A percentile compares a stretch with the other conserved stretches of the same genome.
Conservation (phyloP, 2,329 filamentous ascomycete genomes). For the Massarina eburnea region DNA sequence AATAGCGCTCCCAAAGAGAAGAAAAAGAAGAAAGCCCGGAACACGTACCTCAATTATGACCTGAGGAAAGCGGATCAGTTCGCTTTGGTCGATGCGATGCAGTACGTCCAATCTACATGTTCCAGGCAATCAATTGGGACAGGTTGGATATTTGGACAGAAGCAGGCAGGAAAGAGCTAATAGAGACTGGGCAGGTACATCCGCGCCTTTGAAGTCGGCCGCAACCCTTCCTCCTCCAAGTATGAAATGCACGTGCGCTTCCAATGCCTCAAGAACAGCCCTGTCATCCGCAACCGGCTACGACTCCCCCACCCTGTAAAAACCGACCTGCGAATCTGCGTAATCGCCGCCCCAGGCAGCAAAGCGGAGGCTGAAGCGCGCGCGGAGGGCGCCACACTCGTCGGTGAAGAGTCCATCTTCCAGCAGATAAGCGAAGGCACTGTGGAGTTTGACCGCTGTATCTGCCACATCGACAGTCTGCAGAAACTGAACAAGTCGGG, state of each 20-base stretch:
- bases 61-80: constrained; percentile 71
- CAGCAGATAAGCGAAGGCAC: constrained; percentile 72
- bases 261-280: constrained; percentile 80
- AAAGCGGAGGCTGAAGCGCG: constrained; percentile 72
- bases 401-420: constrained; percentile 86
- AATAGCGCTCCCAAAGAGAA: constrained; percentile 46
- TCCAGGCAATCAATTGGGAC: background rate
- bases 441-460: constrained; percentile 84
- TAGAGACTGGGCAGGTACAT: constrained; percentile 66
- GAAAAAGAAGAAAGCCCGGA: constrained; percentile 63
- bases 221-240: constrained; percentile 70
- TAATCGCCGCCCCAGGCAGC: constrained; percentile 84
- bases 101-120: constrained; percentile 54
- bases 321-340: constrained; percentile 84
- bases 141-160: no score
- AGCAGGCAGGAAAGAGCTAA: background rate
- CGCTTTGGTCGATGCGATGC: constrained; percentile 88
- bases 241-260: constrained; percentile 88
- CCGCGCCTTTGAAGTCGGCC: constrained; percentile 88
- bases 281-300: constrained; percentile 83
- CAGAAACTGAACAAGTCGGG: constrained; percentile 78
- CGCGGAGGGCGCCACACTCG: constrained; percentile 75
- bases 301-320: constrained; percentile 87
- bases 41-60: constrained; percentile 64
- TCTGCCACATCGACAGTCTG: constrained; percentile 80